A percentile compares a stretch with the other conserved stretches of the same genome.
These are phyloP conservation scores for Ambrosia trifida DNA, from an alignment of 129 eudicot genomes.

Conservation along the genomic window DNA sequence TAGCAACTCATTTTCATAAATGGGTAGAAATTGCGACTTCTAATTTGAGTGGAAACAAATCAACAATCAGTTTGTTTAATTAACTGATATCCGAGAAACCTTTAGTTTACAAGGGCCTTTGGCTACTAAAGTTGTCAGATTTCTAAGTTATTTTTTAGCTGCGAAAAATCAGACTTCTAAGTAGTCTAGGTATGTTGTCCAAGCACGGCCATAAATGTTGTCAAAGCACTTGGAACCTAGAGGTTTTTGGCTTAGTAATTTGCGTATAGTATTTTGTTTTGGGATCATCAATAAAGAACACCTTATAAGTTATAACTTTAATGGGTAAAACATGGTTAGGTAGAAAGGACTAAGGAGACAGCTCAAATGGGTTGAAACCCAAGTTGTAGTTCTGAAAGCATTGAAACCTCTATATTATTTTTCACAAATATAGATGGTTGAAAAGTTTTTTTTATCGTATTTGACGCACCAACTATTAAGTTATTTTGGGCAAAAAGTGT, in stretches of 20 bases:
- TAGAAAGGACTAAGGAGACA: background rate
- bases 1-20: background rate
- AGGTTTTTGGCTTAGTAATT: background rate
- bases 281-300: background rate
- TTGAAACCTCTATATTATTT: too few species aligned
- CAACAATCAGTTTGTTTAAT: background rate
- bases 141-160: background rate
- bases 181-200: background rate
- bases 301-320: background rate
- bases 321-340: background rate
- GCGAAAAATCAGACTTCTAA: too few species aligned
- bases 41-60: background rate
- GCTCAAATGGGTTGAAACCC: background rate
- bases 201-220: background rate
- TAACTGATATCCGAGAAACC: background rate
- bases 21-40: background rate
- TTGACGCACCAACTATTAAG: background rate
- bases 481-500: too few species aligned
- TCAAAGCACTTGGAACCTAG: background rate
- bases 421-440: background rate
- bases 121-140: background rate
- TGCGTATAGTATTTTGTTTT: background rate
- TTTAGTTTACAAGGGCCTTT: constrained; percentile 1
- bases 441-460: background rate
- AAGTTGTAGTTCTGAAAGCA: background rate